phyloP scores from a whole-genome alignment of 805 yeast species.

The Wickerhamiella australiensis region DNA sequence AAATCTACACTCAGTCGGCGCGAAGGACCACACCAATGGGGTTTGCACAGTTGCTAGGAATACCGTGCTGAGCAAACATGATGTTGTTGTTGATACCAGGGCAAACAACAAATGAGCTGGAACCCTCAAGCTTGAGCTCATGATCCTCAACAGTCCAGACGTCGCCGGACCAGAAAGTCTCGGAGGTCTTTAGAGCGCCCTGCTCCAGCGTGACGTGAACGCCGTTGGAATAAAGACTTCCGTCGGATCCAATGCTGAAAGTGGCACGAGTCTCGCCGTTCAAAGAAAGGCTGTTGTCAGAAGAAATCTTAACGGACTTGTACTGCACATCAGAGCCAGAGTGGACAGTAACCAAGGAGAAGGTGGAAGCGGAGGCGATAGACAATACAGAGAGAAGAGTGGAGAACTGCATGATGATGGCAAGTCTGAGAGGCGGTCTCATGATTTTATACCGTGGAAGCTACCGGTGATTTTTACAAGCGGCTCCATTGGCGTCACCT shows the following conservation, averaged over 20 bases:
- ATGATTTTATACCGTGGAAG: not conserved
- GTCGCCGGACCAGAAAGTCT: not conserved
- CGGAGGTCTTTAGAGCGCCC: not conserved
- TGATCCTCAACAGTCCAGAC: not conserved
- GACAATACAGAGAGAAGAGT: not conserved
- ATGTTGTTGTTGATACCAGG: not conserved
- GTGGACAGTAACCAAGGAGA: not conserved
- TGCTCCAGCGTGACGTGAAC: not conserved
- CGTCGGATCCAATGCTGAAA: not conserved
- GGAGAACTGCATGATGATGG: not conserved
- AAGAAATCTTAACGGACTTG: slow-evolving; percentile 1
- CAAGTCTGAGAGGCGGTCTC: not conserved
- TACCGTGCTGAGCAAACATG: not conserved
- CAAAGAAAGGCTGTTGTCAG: not conserved
- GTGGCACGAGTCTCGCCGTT: slow-evolving; percentile 4
- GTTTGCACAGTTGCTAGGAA: not conserved
- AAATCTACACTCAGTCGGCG: too few relatives aligned
- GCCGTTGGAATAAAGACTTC: slow-evolving; percentile 2
- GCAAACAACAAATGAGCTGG: not conserved
- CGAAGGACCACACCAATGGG: not conserved
- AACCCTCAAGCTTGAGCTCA: not conserved
- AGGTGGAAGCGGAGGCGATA: not conserved
- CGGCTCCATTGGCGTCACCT: too few relatives aligned
- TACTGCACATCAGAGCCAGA: slow-evolving; percentile 5
- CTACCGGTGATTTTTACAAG: too few relatives aligned